Base-by-base conservation (phyloP, 768 basidiomycete species). In the Tylopilus sp. region DNA sequence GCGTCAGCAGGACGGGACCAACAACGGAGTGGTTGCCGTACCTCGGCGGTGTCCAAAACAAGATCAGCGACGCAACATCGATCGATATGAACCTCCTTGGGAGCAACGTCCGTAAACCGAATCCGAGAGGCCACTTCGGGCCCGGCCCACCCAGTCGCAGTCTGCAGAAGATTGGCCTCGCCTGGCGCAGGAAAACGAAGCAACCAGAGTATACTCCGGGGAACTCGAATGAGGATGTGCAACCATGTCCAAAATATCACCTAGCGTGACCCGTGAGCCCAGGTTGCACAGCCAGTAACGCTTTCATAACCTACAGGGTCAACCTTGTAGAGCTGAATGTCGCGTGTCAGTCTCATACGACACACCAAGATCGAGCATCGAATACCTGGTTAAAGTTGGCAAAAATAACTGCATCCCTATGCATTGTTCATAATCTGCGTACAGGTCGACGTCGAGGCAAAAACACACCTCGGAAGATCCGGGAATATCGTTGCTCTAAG, bases 331-430 rank as follows among this genome's bases (percentile, higher is more conserved):
- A 79, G 63, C 75, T 76, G 51, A 9, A 35, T 21, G 39, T 39
- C 18, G 20, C 10, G 13, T 22, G 17, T 61, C 43, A 62, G 55
- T 43, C 47, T 51, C 36, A 36, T 53, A 38, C 10, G 6, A 22
- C 13, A 22, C 13, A 9, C 13, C 41, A 47, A 26, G 26, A 41
- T 47, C 41, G 50, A 25, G n/a, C 33, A 23, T 50, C 40, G 20
- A 28, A 20, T 56, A 76, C 76, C 73, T 79, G 78, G 57, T 79
- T 80, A 57, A 79, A 79, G 58, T 79, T 79, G 44, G 76, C 76
- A 52, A 80, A 79, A 50, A 80, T 75, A 50, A 79, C 39, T 7
- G 68, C 62, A 43, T 77, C 70, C 47, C 75, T 76, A 46, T 2
- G 3, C 21, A 41, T 45, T 10, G 12, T 63, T 15, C 48, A 35